These are phyloP conservation scores for Rhodomyrtus psidioides DNA, from an alignment of 441 rosid genomes.

Conservation along the genomic window DNA sequence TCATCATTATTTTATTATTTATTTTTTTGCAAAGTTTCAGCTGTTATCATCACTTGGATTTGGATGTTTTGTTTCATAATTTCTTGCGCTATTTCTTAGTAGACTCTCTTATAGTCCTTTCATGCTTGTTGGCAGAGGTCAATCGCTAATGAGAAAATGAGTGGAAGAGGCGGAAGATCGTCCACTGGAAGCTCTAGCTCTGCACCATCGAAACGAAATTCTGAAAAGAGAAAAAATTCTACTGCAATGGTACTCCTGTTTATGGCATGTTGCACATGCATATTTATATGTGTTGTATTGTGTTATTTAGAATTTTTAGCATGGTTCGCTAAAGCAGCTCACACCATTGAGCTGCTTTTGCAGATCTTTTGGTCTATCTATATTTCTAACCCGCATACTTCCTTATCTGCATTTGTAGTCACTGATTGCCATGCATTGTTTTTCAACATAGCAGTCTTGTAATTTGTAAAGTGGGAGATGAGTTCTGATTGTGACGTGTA, in stretches of 20 bases:
- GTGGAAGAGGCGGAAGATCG: slow-evolving; percentile 38
- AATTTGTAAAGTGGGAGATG: background rate
- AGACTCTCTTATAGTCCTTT: background rate
- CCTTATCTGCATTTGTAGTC: background rate
- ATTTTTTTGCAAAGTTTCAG: background rate
- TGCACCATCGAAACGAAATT: slow-evolving; percentile 42
- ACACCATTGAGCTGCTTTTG: background rate
- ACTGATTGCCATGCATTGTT: background rate
- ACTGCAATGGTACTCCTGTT: slow-evolving; percentile 34
- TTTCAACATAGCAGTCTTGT: background rate
- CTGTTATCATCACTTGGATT: background rate
- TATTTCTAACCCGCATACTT: background rate
- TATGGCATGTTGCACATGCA: background rate
- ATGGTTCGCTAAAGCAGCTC: background rate
- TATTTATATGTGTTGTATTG: background rate
- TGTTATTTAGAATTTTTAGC: background rate
- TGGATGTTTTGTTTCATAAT: background rate
- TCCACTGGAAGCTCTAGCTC: slow-evolving; percentile 40
- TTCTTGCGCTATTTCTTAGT: background rate
- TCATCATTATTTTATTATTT: too few relatives aligned
- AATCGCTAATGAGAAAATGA: slow-evolving; percentile 38
- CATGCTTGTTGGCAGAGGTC: slow-evolving; percentile 36
- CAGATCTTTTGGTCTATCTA: background rate
- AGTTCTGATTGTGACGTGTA: background rate
- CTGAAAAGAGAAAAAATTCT: slow-evolving; percentile 52